Evolutionary conservation across 345 rosid genomes (phyloP), one percentile per base, ranked within the genome.

Genomic region (Balakata baccata): DNA sequence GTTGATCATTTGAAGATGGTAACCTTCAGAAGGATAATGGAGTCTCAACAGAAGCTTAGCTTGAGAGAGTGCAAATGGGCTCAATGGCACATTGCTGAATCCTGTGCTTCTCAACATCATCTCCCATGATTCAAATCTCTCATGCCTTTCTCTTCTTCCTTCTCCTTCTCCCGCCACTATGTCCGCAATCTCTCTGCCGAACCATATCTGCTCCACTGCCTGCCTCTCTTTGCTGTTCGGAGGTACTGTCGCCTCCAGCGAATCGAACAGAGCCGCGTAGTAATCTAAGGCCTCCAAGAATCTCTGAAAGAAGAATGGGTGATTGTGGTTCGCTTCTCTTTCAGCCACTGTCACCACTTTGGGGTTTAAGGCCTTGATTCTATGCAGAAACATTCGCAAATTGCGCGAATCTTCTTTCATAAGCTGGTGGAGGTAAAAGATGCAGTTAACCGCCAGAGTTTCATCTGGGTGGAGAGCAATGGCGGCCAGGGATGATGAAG

Each of bases 11-110:
- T 85, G 89, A 79, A 94, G 94, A 74, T 83, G 89, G 74, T 89
- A 95, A 74, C 99, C 99, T 76, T 92, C 99, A 3, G 92, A 89
- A 22, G 99, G 99, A 81, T 95, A 95, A 75, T 95, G 98, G 60
- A 95, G 97, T 76, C 97, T 84, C 29, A 95, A 78, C 16, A 95
- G 87, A 66, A 95, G 89, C 88, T 92, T 92, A 9, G 99, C 99
- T 81, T 95, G 99, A 13, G 99, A 89, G 11, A 87, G 74, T 39
- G 97, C 96, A 56, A 85, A 95, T 34, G 91, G 87, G 74, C 99
- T 92, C 43, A 92, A 75, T 0, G 98, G 87, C 45, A 92, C 89
- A 73, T 88, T 88, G 23, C 64, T 70, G 62, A 92, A 92, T 0
- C 97, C 96, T n/a, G 84, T 62, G 57, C 92, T 84, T 57, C 87